Base-by-base conservation (phyloP, 1,284 basidiomycete species). In the Phlebopus sp. region DNA sequence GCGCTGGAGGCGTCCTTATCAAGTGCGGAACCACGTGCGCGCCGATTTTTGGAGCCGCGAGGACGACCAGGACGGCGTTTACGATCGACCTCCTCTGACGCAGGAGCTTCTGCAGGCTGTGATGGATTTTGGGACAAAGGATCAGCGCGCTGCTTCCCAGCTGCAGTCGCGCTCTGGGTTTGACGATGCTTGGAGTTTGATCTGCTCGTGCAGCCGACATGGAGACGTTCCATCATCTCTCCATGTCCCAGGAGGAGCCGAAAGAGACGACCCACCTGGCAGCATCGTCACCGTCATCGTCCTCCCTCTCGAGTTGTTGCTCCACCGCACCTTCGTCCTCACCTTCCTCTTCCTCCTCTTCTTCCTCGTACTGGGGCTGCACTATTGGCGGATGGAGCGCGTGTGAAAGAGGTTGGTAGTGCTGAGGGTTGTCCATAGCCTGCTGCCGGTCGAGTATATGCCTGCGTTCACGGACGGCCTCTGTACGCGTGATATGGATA, bases 331-430 rank as follows among this genome's bases (percentile, higher is more conserved):
- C 82, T 55, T 84, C 84, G 44, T 88, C 81, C 21, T 80, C 81
- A 35, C 81, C 82, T 49, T 84, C 80, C 31, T 79, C 77, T 44
- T 79, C 83, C 37, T 83, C 80, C 45, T 82, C 79, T 45, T 84
- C 75, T 15, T 59, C 57, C 40, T 62, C 59, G 58, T 59, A 69
- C 54, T 68, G 73, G 25, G 62, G 58, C 50, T 68, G 70, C 41
- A 60, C 53, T 47, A 69, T 68, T 46, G 78, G 80, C 2, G 81
- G 83, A 63, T 86, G 72, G 42, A 89, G 73, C 42, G 86, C 86
- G 71, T 86, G 82, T 51, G 86, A 89, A 59, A 89, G 75, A 37
- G 86, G 82, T 55, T 86, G 84, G 69, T 88, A 88, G 60, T 85
- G 81, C 64, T 87, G 85, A 48, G 82, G 80, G 62, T 85, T 84